Evolutionary conservation across 768 basidiomycete species (phyloP).

Genomic region (Termitomyces heimii): DNA sequence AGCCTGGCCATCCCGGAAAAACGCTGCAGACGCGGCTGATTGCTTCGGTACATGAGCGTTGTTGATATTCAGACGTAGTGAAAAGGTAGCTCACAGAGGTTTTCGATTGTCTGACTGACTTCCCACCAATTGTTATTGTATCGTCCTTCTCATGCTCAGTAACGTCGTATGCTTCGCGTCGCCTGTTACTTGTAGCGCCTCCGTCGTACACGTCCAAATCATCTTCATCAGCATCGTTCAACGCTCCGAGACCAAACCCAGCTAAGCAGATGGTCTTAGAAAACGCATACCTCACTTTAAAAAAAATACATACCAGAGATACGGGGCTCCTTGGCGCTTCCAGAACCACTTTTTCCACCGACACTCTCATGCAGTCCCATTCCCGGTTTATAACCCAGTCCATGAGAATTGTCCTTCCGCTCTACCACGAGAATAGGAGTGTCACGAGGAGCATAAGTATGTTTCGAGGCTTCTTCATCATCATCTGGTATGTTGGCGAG

Average conservation of each 20-base stretch:
- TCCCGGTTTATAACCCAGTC: slow-evolving; percentile 74
- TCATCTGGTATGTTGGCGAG: slow-evolving; percentile 43
- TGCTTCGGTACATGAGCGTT: slow-evolving; percentile 28
- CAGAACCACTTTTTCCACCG: slow-evolving; percentile 26
- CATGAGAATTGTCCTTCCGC: slow-evolving; percentile 73
- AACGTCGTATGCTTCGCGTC: slow-evolving; percentile 60
- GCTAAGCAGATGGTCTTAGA: slow-evolving; percentile 31
- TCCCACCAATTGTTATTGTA: slow-evolving; percentile 36
- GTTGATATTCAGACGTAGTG: background rate
- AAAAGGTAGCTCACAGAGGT: slow-evolving; percentile 22
- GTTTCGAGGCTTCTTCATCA: slow-evolving; percentile 80
- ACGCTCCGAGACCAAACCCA: slow-evolving; percentile 83
- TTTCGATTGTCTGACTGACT: slow-evolving; percentile 15
- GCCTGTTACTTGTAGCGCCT: slow-evolving; percentile 26
- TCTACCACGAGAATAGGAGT: slow-evolving; percentile 54
- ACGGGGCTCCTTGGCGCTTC: slow-evolving; percentile 37
- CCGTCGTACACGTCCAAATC: slow-evolving; percentile 81
- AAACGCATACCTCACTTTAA: background rate
- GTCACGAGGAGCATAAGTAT: slow-evolving; percentile 83
- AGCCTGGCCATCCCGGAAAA: slow-evolving; percentile 71
- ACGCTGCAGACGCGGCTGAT: slow-evolving; percentile 21
- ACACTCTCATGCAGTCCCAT: slow-evolving; percentile 56
- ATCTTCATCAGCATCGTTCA: slow-evolving; percentile 94
- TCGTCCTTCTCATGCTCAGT: slow-evolving; percentile 62
- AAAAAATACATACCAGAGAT: slow-evolving; percentile 42